phyloP scores from a whole-genome alignment of 2,329 filamentous ascomycete species.

The Chaetomium strumarium region DNA sequence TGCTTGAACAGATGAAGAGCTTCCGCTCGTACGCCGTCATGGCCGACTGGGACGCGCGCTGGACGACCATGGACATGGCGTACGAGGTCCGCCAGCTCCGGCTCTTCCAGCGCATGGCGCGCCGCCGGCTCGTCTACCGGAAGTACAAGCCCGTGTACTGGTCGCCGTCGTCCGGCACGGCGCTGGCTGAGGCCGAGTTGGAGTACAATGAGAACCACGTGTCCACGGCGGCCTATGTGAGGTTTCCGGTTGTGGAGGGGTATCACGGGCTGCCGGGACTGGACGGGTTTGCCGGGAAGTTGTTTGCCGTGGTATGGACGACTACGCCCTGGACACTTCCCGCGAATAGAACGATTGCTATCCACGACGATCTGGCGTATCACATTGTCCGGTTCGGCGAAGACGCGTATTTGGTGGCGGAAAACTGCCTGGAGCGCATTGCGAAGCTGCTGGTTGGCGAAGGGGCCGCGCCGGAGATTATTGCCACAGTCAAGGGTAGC shows the following conservation, averaged over 20 bases:
- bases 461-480: slow-evolving; percentile 34
- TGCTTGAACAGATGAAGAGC: slow-evolving; percentile 65
- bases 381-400: slow-evolving; percentile 53
- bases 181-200: slow-evolving; percentile 76
- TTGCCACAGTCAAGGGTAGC: slow-evolving; percentile 56
- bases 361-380: slow-evolving; percentile 71
- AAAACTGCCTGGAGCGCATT: slow-evolving; percentile 59
- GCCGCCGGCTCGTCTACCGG: slow-evolving; percentile 67
- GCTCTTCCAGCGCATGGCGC: slow-evolving; percentile 70
- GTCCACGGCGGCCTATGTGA: slow-evolving; percentile 71
- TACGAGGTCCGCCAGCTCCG: slow-evolving; percentile 71
- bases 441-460: slow-evolving; percentile 46
- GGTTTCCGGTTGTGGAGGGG: slow-evolving; percentile 59
- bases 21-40: slow-evolving; percentile 73
- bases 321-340: slow-evolving; percentile 97
- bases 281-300: slow-evolving; percentile 36
- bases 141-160: slow-evolving; percentile 81
- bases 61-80: slow-evolving; percentile 70
- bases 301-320: slow-evolving; percentile 93
- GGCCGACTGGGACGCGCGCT: slow-evolving; percentile 71
- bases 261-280: slow-evolving; percentile 25
- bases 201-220: slow-evolving; percentile 74
- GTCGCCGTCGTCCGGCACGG: slow-evolving; percentile 73
- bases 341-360: slow-evolving; percentile 82
- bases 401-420: slow-evolving; percentile 64